Evolutionary conservation across 257 asterid genomes (phyloP).

Genomic region (Verbascum thapsus): DNA sequence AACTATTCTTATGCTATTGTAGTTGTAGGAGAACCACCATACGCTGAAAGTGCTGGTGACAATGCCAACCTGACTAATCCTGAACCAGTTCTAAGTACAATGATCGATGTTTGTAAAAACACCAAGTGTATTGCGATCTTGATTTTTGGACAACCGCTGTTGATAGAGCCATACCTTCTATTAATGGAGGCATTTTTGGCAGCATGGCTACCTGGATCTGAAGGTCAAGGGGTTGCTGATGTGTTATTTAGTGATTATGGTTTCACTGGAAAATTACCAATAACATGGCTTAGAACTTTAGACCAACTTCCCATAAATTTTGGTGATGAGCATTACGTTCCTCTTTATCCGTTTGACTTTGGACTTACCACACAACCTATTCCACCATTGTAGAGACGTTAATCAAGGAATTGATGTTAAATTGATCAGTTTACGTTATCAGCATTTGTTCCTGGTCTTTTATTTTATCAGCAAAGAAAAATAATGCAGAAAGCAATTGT

Average conservation of each 20-base stretch:
- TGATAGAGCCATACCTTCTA: slow-evolving; percentile 38
- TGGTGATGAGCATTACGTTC: slow-evolving; percentile 35
- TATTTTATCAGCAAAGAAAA: no score
- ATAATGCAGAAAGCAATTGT: no score
- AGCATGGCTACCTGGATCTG: slow-evolving; percentile 57
- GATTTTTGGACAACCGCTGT: slow-evolving; percentile 49
- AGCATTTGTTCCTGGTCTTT: no score
- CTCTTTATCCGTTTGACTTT: slow-evolving; percentile 41
- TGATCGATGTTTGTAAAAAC: slow-evolving; percentile 33
- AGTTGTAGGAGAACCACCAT: slow-evolving; percentile 52
- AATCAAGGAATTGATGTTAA: background rate
- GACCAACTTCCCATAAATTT: slow-evolving; percentile 29
- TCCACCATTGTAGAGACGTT: background rate
- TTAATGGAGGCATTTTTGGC: slow-evolving; percentile 47
- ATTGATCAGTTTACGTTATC: background rate
- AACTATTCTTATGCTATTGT: slow-evolving; percentile 43
- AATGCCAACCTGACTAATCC: slow-evolving; percentile 39
- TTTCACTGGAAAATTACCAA: slow-evolving; percentile 25
- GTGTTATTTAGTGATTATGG: slow-evolving; percentile 23
- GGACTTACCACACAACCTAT: slow-evolving; percentile 29
- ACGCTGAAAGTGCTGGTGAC: slow-evolving; percentile 50
- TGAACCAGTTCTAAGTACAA: slow-evolving; percentile 31
- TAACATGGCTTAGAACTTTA: slow-evolving; percentile 19
- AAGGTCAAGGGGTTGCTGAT: slow-evolving; percentile 53
- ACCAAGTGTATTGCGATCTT: slow-evolving; percentile 46